These are phyloP conservation scores for Trichoderma erinaceum DNA, from an alignment of 495 filamentous ascomycete genomes.

Conservation along the genomic window DNA sequence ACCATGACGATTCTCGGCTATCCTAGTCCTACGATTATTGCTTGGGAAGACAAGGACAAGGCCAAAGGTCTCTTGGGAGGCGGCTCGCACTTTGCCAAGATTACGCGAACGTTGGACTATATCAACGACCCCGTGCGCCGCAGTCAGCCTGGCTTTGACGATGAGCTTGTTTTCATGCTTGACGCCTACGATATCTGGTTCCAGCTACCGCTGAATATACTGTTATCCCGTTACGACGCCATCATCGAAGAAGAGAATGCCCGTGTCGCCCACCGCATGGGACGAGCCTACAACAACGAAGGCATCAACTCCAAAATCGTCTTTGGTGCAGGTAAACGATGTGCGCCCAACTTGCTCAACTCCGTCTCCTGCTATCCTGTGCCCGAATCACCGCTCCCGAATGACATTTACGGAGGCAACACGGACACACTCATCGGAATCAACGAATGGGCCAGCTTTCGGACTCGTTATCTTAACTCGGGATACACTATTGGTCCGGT, in stretches of 20 bases:
- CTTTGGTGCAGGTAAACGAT: neutral
- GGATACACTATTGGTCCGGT: slow-evolving; percentile 49
- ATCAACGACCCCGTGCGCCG: neutral
- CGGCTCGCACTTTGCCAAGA: slow-evolving; percentile 15
- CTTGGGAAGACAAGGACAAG: slow-evolving; percentile 2
- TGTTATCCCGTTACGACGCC: slow-evolving; percentile 5
- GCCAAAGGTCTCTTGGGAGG: neutral
- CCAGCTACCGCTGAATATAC: slow-evolving; percentile 13
- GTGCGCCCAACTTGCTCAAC: neutral
- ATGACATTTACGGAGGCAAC: slow-evolving; percentile 7
- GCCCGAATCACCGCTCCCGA: slow-evolving; percentile 12
- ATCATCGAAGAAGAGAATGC: slow-evolving; percentile 19
- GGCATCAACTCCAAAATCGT: slow-evolving; percentile 9
- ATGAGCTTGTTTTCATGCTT: slow-evolving; percentile 17
- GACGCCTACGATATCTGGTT: slow-evolving; percentile 16
- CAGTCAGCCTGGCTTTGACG: neutral
- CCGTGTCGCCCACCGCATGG: slow-evolving; percentile 16
- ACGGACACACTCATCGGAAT: slow-evolving; percentile 19
- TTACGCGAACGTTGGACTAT: slow-evolving; percentile 4
- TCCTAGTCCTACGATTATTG: slow-evolving; percentile 8
- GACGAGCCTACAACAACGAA: neutral
- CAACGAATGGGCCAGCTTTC: slow-evolving; percentile 13
- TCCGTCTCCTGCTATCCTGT: neutral
- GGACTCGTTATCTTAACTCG: slow-evolving; percentile 48
- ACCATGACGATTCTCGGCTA: slow-evolving; percentile 13